Conservation (phyloP, 2,329 filamentous ascomycete species). For the Samsoniella hepiali region DNA sequence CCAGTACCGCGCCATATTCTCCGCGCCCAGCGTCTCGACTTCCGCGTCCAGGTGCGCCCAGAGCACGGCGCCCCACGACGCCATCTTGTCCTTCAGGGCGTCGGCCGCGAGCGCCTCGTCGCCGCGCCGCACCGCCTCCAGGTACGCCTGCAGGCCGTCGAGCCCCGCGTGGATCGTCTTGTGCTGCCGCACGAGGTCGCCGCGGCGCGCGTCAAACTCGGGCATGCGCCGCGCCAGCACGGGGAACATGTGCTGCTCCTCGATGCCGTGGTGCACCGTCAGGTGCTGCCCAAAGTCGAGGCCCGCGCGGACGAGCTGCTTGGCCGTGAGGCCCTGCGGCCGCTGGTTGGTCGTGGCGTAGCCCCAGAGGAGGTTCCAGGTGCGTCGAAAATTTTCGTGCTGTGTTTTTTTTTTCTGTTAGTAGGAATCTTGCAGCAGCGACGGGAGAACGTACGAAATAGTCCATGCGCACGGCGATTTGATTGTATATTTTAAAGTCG, state of each 20-base stretch:
- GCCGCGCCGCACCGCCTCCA: slow-evolving; percentile 58
- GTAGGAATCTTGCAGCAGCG: no score
- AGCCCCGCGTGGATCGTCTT: slow-evolving; percentile 74
- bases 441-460: slow-evolving; percentile 52
- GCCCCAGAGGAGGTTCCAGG: slow-evolving; percentile 68
- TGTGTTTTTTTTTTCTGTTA: background rate
- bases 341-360: slow-evolving; percentile 60
- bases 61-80: slow-evolving; percentile 72
- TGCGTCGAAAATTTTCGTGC: slow-evolving; percentile 73
- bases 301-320: slow-evolving; percentile 64
- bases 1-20: slow-evolving; percentile 88
- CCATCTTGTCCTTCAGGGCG: slow-evolving; percentile 68
- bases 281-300: slow-evolving; percentile 69
- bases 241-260: slow-evolving; percentile 80
- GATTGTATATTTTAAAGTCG: slow-evolving; percentile 69
- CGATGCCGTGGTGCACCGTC: slow-evolving; percentile 76
- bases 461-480: slow-evolving; percentile 72
- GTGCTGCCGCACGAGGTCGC: slow-evolving; percentile 71
- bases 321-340: slow-evolving; percentile 61
- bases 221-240: slow-evolving; percentile 74
- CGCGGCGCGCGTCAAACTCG: slow-evolving; percentile 56
- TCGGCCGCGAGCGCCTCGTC: slow-evolving; percentile 56
- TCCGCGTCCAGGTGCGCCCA: slow-evolving; percentile 85
- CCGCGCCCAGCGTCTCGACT: slow-evolving; percentile 71
- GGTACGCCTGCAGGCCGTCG: slow-evolving; percentile 63